Evolutionary conservation across 2,329 filamentous ascomycete species (phyloP).

Genomic region (Pseudogymnoascus sp.): DNA sequence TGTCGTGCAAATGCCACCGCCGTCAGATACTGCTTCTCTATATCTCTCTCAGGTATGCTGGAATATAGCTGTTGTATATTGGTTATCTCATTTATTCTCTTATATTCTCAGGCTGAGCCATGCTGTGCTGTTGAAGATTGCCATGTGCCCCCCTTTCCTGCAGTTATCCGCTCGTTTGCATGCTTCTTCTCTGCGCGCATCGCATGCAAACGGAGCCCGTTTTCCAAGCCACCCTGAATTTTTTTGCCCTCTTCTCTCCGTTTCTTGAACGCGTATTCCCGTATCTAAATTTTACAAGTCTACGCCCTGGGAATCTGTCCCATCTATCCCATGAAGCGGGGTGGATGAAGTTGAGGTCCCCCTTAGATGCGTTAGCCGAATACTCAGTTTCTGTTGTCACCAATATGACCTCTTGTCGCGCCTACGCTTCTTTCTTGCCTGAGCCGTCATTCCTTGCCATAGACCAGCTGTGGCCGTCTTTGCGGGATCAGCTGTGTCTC

Average conservation of each 20-base stretch:
- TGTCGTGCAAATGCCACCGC: neutral
- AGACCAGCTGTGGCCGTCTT: neutral
- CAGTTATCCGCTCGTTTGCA: neutral
- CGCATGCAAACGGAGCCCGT: neutral
- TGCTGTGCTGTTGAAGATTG: neutral
- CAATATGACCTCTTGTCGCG: neutral
- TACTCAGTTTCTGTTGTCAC: neutral
- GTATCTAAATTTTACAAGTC: neutral
- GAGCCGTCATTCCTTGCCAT: neutral
- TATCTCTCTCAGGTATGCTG: neutral
- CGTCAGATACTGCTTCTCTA: neutral
- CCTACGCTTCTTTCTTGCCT: neutral
- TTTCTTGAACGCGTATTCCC: neutral
- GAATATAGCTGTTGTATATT: neutral
- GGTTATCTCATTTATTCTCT: neutral
- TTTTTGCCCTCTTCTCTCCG: neutral
- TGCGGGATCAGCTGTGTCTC: neutral
- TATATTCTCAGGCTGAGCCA: too few species aligned
- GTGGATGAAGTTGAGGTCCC: neutral
- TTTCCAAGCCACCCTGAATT: neutral
- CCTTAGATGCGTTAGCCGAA: neutral
- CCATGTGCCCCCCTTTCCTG: neutral
- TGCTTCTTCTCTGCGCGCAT: too few species aligned
- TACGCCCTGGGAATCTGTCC: neutral
- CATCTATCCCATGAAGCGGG: neutral